These are phyloP conservation scores for Teratosphaeria zuluensis DNA, from an alignment of 2,329 filamentous ascomycete genomes.

Conservation along the genomic window DNA sequence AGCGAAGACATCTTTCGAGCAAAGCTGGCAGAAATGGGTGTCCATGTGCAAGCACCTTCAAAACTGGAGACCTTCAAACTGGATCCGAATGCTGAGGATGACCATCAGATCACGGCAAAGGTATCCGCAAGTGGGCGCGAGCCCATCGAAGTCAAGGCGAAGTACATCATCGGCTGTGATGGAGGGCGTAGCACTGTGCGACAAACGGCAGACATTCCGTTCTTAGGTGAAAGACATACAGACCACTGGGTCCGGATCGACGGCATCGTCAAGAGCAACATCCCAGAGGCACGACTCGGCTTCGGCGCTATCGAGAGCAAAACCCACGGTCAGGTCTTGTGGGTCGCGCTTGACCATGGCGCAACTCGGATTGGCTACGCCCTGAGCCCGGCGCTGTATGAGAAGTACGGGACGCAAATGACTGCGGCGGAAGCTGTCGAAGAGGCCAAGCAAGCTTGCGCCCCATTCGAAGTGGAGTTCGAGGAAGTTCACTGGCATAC, in stretches of 20 bases:
- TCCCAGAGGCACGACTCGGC: slow-evolving; percentile 38
- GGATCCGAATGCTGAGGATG: slow-evolving; percentile 13
- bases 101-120: neutral
- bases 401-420: slow-evolving; percentile 21
- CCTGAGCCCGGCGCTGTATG: slow-evolving; percentile 34
- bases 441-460: slow-evolving; percentile 30
- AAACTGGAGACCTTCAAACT: slow-evolving; percentile 31
- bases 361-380: slow-evolving; percentile 46
- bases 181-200: slow-evolving; percentile 43
- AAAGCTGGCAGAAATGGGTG: slow-evolving; percentile 28
- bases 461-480: slow-evolving; percentile 31
- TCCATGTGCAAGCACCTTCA: slow-evolving; percentile 26
- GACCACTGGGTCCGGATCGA: slow-evolving; percentile 48
- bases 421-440: slow-evolving; percentile 29
- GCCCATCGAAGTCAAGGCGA: slow-evolving; percentile 10
- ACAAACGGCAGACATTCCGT: slow-evolving; percentile 36
- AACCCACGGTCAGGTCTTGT: slow-evolving; percentile 47
- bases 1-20: slow-evolving; percentile 44
- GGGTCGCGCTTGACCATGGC: slow-evolving; percentile 45
- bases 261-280: slow-evolving; percentile 39
- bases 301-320: slow-evolving; percentile 43
- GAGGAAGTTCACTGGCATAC: slow-evolving; percentile 35
- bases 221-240: slow-evolving; percentile 40
- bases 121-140: neutral
- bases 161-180: slow-evolving; percentile 44